Conservation (phyloP, 2,329 filamentous ascomycete species). For the Sphaerostilbella broomeana region DNA sequence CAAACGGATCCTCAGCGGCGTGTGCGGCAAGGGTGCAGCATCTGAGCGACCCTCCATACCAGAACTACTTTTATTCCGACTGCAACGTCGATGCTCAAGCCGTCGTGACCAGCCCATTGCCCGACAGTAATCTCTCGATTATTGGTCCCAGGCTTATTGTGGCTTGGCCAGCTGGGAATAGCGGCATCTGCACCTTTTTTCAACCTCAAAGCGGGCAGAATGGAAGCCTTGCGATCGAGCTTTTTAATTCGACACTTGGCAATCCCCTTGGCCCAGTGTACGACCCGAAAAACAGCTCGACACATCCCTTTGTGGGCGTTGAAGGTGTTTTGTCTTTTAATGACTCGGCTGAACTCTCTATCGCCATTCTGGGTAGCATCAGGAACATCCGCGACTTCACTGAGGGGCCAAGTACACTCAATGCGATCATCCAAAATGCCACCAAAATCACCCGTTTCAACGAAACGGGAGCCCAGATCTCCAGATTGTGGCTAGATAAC, state of each 20-base stretch:
- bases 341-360: conserved; percentile 45
- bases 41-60: conserved; percentile 51
- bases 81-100: conserved; percentile 54
- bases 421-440: conserved; percentile 47
- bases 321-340: conserved; percentile 50
- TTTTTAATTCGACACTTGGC: conserved; percentile 43
- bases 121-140: conserved; percentile 45
- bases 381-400: conserved; percentile 57
- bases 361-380: conserved; percentile 56
- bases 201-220: conserved; percentile 46
- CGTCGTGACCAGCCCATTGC: conserved; percentile 51
- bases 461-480: conserved; percentile 40
- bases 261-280: conserved; percentile 43
- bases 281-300: conserved; percentile 16
- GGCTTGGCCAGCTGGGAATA: conserved; percentile 61
- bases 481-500: conserved; percentile 56
- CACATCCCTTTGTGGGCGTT: conserved; percentile 44
- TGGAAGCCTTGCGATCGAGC: conserved; percentile 44
- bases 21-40: conserved; percentile 15
- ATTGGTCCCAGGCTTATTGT: conserved; percentile 52
- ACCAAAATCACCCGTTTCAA: conserved; percentile 35
- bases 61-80: conserved; percentile 61
- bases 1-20: neutral
- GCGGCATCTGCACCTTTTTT: conserved; percentile 52
- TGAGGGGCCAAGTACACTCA: conserved; percentile 49